Evolutionary conservation across 1,139 yeast genomes (phyloP).

Genomic region (Geotrichum cucujoidarum): DNA sequence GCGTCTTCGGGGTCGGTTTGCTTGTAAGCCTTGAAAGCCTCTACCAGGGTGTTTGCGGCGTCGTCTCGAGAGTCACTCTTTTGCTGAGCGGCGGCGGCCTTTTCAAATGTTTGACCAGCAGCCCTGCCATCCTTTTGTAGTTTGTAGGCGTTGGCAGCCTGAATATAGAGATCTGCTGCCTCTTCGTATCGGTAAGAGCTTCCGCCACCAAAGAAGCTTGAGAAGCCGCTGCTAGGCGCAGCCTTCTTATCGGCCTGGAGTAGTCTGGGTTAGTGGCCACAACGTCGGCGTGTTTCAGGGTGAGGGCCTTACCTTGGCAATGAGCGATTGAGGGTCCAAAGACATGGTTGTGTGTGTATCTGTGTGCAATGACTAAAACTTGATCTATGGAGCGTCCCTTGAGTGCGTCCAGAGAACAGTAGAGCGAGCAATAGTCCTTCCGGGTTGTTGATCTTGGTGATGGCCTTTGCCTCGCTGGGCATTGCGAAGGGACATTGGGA

Average conservation of each 20-base stretch:
- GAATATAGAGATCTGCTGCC: conserved; percentile 82
- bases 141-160: conserved; percentile 86
- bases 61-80: conserved; percentile 80
- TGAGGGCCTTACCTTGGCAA: conserved; percentile 19
- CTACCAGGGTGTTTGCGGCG: conserved; percentile 85
- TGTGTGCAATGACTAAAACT: too few species aligned
- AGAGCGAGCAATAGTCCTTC: too few species aligned
- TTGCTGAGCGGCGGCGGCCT: conserved; percentile 77
- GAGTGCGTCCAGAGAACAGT: too few species aligned
- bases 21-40: conserved; percentile 84
- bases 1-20: conserved; percentile 71
- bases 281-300: too few species aligned
- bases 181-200: conserved; percentile 71
- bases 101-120: conserved; percentile 81
- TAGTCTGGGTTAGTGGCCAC: too few species aligned
- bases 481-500: too few species aligned
- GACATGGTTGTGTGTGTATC: conserved; percentile 18
- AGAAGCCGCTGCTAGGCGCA: conserved; percentile 69
- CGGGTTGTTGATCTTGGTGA: too few species aligned
- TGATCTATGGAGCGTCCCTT: too few species aligned
- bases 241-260: conserved; percentile 66
- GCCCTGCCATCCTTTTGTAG: conserved; percentile 55
- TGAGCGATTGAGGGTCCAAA: conserved; percentile 33
- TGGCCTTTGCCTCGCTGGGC: too few species aligned
- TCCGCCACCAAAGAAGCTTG: conserved; percentile 63